These are phyloP conservation scores for Mortierella hygrophila DNA, from an alignment of 192 early-diverging fungal genomes.

Conservation along the genomic window DNA sequence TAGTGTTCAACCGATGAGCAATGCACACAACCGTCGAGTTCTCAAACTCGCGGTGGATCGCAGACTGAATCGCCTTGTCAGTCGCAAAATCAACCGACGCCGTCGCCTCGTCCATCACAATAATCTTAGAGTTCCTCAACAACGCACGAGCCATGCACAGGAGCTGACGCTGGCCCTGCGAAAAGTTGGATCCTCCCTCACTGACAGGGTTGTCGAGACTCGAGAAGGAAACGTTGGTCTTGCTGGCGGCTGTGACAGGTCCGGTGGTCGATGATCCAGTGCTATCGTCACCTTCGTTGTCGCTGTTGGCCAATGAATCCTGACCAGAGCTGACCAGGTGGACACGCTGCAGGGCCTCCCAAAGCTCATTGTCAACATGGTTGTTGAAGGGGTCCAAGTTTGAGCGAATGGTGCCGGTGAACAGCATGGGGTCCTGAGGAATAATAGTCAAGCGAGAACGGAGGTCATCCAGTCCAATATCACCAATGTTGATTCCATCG, in stretches of 20 bases:
- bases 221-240: slow-evolving; percentile 56
- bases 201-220: slow-evolving; percentile 65
- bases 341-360: slow-evolving; percentile 82
- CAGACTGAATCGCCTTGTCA: slow-evolving; percentile 85
- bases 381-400: slow-evolving; percentile 92
- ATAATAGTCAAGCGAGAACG: slow-evolving; percentile 84
- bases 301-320: slow-evolving; percentile 25
- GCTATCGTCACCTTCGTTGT: slow-evolving; percentile 29
- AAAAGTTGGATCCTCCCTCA: slow-evolving; percentile 83
- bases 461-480: slow-evolving; percentile 79
- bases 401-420: slow-evolving; percentile 79
- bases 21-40: slow-evolving; percentile 85
- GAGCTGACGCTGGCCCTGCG: slow-evolving; percentile 87
- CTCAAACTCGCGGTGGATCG: slow-evolving; percentile 82
- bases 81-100: slow-evolving; percentile 89
- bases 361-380: slow-evolving; percentile 79
- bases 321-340: slow-evolving; percentile 66
- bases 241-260: slow-evolving; percentile 7
- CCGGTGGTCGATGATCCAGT: not conserved
- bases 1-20: slow-evolving; percentile 86
- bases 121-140: slow-evolving; percentile 70
- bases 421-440: slow-evolving; percentile 80
- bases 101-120: slow-evolving; percentile 92
- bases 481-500: slow-evolving; percentile 79
- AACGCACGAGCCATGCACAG: slow-evolving; percentile 85